phyloP scores from a whole-genome alignment of 805 yeast species.

The Danielia oregonensis region DNA sequence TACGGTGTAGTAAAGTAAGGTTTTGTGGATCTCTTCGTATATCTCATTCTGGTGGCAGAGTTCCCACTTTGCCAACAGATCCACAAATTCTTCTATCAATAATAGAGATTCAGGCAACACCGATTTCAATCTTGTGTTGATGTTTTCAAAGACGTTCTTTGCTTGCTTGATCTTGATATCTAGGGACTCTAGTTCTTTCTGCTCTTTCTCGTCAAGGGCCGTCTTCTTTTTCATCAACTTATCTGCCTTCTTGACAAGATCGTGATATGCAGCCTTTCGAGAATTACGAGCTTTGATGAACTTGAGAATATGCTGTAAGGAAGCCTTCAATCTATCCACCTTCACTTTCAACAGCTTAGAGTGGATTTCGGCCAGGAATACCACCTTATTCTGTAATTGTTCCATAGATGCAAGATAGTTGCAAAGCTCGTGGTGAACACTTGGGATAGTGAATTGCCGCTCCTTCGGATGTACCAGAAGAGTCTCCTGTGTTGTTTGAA shows the following conservation, averaged over 20 bases:
- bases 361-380: conserved; percentile 22
- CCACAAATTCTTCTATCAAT: conserved; percentile 48
- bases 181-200: conserved; percentile 25
- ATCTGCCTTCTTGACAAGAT: conserved; percentile 33
- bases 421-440: conserved; percentile 18
- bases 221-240: conserved; percentile 31
- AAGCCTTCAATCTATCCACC: conserved; percentile 37
- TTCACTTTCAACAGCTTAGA: conserved; percentile 27
- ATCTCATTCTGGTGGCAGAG: conserved; percentile 37
- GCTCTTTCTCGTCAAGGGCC: conserved; percentile 37
- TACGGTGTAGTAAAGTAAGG: conserved; percentile 21
- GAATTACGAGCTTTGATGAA: conserved; percentile 43
- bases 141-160: conserved; percentile 26
- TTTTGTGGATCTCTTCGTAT: conserved; percentile 26
- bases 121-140: conserved; percentile 32
- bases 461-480: conserved; percentile 39
- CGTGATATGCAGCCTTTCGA: conserved; percentile 40
- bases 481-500: conserved; percentile 15
- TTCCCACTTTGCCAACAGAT: conserved; percentile 34
- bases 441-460: conserved; percentile 16
- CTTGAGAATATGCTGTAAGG: conserved; percentile 34
- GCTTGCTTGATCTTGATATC: conserved; percentile 29
- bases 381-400: conserved; percentile 10
- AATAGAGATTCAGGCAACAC: conserved; percentile 45
- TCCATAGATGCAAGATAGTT: conserved; percentile 22